phyloP scores from a whole-genome alignment of 2,329 filamentous ascomycete genomes.

The Cyphellophora attinorum region DNA sequence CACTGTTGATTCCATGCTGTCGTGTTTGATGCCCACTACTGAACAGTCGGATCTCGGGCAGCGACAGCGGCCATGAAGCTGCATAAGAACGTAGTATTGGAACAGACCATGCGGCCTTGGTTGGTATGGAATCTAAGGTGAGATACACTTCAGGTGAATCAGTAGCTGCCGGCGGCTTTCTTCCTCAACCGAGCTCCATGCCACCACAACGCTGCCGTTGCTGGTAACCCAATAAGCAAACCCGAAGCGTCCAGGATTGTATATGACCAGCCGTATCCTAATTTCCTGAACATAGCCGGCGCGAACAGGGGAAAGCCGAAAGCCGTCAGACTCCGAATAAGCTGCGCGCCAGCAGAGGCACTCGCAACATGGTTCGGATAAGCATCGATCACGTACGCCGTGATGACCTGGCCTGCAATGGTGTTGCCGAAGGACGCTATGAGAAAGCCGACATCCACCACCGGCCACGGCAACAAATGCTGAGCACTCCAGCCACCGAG shows the following conservation, averaged over 20 bases:
- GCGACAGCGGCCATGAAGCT: no score
- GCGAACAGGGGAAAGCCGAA: conserved; percentile 14
- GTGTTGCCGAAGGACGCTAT: conserved; percentile 49
- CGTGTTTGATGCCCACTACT: no score
- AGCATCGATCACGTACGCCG: conserved; percentile 35
- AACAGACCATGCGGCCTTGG: no score
- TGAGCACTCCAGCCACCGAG: conserved; percentile 52
- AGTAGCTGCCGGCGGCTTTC: background rate
- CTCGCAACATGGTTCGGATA: conserved; percentile 38
- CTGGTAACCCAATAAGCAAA: background rate
- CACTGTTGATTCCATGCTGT: no score
- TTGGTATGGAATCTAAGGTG: no score
- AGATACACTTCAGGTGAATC: no score
- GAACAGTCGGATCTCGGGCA: no score
- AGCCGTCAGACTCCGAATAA: conserved; percentile 46
- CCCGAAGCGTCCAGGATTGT: conserved; percentile 5
- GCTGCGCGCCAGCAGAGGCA: conserved; percentile 45
- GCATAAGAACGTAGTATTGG: no score
- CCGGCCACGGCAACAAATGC: conserved; percentile 45
- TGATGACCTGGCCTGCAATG: conserved; percentile 33
- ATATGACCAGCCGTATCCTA: conserved; percentile 11
- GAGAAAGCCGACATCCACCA: conserved; percentile 50
- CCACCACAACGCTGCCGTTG: background rate
- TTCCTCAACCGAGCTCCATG: background rate
- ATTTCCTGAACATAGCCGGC: conserved; percentile 6